Evolutionary conservation across 2,329 filamentous ascomycete genomes (phyloP).

Genomic region (Fusarium camptoceras): DNA sequence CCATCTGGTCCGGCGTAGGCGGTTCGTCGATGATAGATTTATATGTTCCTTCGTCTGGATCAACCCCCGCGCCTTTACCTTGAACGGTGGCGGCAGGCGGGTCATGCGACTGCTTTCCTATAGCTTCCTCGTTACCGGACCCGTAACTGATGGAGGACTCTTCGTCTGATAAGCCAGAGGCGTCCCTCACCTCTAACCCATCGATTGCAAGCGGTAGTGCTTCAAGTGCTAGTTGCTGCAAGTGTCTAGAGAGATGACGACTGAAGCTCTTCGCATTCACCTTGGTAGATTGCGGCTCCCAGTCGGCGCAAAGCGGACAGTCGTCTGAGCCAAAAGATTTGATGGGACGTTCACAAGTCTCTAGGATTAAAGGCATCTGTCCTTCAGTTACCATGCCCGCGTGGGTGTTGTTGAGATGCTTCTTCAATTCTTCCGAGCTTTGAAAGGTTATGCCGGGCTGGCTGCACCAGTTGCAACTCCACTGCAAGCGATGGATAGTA

Average conservation of each 20-base stretch:
- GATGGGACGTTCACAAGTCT: not conserved
- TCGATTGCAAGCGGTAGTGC: not conserved
- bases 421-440: fast-evolving
- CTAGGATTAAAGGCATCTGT: fast-evolving
- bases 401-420: not conserved
- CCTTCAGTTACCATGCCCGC: not conserved
- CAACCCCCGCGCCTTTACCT: too few relatives aligned
- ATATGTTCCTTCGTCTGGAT: too few relatives aligned
- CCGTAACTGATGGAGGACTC: fast-evolving
- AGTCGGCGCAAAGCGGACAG: not conserved
- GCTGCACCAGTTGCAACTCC: not conserved
- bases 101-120: fast-evolving
- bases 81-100: too few relatives aligned
- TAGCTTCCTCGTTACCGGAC: too few relatives aligned
- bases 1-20: too few relatives aligned
- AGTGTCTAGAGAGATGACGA: not conserved
- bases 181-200: not conserved
- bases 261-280: not conserved
- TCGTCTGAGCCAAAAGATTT: fast-evolving
- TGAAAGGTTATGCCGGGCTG: fast-evolving
- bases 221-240: not conserved
- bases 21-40: too few relatives aligned
- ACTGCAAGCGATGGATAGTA: not conserved
- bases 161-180: fast-evolving
- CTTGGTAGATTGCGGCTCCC: not conserved